Evolutionary conservation across 208 protist species (phyloP).

Genomic region (Porcisia deanei): DNA sequence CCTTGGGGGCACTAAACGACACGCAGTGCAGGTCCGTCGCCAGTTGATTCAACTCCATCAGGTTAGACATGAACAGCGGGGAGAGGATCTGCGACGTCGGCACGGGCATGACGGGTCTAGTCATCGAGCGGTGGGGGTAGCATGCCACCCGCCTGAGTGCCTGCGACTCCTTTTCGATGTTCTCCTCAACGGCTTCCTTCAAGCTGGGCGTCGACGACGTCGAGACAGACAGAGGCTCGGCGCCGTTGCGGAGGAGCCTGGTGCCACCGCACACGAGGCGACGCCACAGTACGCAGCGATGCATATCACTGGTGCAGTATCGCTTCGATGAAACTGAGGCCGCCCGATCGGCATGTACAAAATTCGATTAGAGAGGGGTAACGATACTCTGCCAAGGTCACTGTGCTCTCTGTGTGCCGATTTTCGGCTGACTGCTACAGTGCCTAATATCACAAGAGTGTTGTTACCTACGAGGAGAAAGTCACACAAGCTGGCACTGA

Average conservation of each 20-base stretch:
- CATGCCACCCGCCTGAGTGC: conserved; percentile 65
- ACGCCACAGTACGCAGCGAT: neutral
- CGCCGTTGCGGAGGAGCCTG: conserved; percentile 1
- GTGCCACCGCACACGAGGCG: conserved; percentile 15
- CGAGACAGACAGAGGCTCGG: neutral
- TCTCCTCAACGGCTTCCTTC: conserved; percentile 58
- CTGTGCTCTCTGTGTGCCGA: neutral
- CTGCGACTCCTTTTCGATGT: conserved; percentile 57
- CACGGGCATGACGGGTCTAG: conserved; percentile 57
- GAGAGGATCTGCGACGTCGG: conserved; percentile 33
- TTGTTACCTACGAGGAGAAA: neutral
- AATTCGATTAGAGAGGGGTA: neutral
- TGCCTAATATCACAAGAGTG: neutral
- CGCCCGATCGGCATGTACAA: neutral
- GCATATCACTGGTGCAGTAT: neutral
- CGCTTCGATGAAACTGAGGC: too few species aligned
- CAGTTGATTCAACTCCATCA: conserved; percentile 56
- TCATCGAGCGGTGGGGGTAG: conserved; percentile 85
- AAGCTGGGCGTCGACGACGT: conserved; percentile 24
- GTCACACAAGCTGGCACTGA: too few species aligned
- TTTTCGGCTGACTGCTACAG: too few species aligned
- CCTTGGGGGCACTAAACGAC: conserved; percentile 84
- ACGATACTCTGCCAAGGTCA: neutral
- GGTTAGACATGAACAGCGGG: conserved; percentile 52
- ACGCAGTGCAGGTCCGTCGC: conserved; percentile 76